These are phyloP conservation scores for Mrakia frigida DNA, from an alignment of 768 basidiomycete species.

Conservation along the genomic window DNA sequence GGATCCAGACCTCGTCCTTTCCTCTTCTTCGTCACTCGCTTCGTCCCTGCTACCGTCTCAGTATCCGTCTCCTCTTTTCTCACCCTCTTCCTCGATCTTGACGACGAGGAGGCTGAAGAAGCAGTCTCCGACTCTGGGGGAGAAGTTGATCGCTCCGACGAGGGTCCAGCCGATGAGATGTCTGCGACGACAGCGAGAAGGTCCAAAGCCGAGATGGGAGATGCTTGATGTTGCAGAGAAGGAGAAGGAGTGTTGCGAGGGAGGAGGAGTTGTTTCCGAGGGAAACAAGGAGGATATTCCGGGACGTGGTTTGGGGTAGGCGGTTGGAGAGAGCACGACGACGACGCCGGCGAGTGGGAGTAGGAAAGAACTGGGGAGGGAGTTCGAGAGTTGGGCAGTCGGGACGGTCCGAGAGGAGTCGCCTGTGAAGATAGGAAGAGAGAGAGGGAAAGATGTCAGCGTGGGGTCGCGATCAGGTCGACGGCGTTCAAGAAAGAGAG, in stretches of 20 bases:
- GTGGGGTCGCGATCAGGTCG: not conserved
- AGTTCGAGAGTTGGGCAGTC: not conserved
- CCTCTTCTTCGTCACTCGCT: not conserved
- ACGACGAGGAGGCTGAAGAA: not conserved
- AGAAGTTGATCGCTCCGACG: not conserved
- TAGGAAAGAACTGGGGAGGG: not conserved
- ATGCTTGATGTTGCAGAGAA: not conserved
- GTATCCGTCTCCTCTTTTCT: not conserved
- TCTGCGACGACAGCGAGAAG: not conserved
- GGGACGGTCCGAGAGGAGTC: not conserved
- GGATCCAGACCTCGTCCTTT: constrained; percentile 4
- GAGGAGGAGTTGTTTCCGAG: not conserved
- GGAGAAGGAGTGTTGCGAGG: not conserved
- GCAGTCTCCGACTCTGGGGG: no score
- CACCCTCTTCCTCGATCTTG: not conserved
- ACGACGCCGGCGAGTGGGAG: constrained; percentile 3
- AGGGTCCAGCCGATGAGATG: not conserved
- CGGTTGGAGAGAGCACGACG: not conserved
- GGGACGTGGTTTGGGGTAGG: not conserved
- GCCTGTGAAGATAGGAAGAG: not conserved
- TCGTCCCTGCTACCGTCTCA: not conserved
- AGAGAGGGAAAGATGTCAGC: not conserved
- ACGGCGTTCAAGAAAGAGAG: not conserved
- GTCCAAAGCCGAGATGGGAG: not conserved
- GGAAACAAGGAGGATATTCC: not conserved